A percentile compares a stretch with the other conserved stretches of the same genome.
Evolutionary conservation across 1,284 basidiomycete genomes (phyloP).

Genomic region (Malassezia restricta): DNA sequence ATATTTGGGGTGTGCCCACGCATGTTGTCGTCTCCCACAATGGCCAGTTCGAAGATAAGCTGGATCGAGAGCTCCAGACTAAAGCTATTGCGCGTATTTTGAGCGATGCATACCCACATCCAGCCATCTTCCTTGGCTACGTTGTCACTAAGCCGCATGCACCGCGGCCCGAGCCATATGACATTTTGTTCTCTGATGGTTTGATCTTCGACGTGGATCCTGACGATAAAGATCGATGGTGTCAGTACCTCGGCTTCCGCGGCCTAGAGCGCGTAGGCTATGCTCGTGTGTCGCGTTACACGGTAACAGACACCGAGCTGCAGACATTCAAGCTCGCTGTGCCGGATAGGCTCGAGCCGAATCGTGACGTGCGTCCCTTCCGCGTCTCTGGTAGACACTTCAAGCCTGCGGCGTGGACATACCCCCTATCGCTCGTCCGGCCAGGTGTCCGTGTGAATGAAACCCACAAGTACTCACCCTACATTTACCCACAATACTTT

Average conservation of each 20-base stretch:
- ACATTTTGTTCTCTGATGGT: conserved; percentile 54
- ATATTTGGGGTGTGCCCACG: conserved; percentile 67
- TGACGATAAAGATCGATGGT: conserved; percentile 32
- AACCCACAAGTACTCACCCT: conserved; percentile 4
- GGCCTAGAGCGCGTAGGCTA: conserved; percentile 33
- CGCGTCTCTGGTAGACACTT: not conserved
- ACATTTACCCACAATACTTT: conserved; percentile 4
- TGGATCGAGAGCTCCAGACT: conserved; percentile 79
- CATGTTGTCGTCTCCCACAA: conserved; percentile 80
- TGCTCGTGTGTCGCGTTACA: conserved; percentile 36
- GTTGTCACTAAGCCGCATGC: conserved; percentile 66
- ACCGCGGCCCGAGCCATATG: conserved; percentile 65
- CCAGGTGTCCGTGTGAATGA: not conserved
- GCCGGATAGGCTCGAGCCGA: conserved; percentile 24
- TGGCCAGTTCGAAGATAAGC: conserved; percentile 76
- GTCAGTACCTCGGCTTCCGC: conserved; percentile 41
- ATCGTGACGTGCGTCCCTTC: conserved; percentile 19
- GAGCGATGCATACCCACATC: conserved; percentile 59
- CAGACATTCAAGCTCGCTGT: conserved; percentile 39
- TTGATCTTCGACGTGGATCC: conserved; percentile 49
- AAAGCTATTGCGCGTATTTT: conserved; percentile 70
- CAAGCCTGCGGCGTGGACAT: conserved; percentile 1
- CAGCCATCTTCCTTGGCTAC: conserved; percentile 64
- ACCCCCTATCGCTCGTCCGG: not conserved
- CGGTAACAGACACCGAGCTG: conserved; percentile 40